Base-by-base conservation (phyloP, 495 filamentous ascomycete species). In the Sabuloglossum arenarium region DNA sequence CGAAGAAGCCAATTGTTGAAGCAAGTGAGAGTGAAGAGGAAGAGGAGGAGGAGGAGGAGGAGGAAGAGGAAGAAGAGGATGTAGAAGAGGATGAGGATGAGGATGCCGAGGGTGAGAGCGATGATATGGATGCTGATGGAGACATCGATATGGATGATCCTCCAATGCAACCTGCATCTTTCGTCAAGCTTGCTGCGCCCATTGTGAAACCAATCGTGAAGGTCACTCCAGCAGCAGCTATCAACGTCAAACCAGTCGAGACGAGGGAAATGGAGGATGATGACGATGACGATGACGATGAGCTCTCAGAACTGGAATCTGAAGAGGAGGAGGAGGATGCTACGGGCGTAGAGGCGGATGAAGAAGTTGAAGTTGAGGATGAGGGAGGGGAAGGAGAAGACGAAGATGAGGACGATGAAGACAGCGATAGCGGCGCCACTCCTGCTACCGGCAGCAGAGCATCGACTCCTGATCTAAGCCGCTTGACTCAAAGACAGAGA, bases 401-500 rank as follows among this genome's bases (percentile, higher is more conserved):
- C 27, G 68, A 66, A 14, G 69, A 63, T 1, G 67, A 67, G 24
- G 63, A 63, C 21, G 63, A 63, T 29, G 76, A 78, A 25, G 84
- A 85, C 19, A 65, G 76, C 55, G 80, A 82, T 58, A 79, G 75
- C 58, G 85, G 87, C 61, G 81, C 76, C 25, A 72, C 71, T 0
- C 69, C 72, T 4, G 72, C 60, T n/a, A 71, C 70, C 28, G 78
- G 72, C 30, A 81, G 77, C 62, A 66, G 79, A 56, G 73, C 68
- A n/a, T 76, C 75, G 29, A 84, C 82, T 0, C 87, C 87, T 0
- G 86, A 96, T 65, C 68, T 86, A 34, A 84, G 80, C 64, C 86
- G 86, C 62, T 77, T 94, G 69, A 98, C 91, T 19, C 87, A 89
- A 63, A 75, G 91, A 50, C 91, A 98, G 67, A 71, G 84, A 49